phyloP scores from a whole-genome alignment of 1,284 basidiomycete genomes.

The Trichosporon faecale region DNA sequence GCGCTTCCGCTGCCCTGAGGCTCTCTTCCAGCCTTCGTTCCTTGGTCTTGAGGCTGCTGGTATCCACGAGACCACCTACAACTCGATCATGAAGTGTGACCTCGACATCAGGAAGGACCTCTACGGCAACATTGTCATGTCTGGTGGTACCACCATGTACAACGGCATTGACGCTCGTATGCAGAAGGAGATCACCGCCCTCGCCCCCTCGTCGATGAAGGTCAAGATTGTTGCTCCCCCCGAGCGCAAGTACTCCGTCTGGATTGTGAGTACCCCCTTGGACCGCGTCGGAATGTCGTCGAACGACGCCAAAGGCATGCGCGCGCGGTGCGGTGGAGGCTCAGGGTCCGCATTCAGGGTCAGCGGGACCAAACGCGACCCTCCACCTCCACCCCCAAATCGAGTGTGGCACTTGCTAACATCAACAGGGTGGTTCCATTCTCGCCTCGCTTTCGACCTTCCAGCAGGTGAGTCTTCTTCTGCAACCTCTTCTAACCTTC shows the following conservation, averaged over 20 bases:
- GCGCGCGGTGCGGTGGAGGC: background rate
- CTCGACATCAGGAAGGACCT: constrained; percentile 52
- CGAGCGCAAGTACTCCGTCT: constrained; percentile 83
- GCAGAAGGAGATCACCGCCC: constrained; percentile 92
- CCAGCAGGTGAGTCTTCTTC: constrained; percentile 62
- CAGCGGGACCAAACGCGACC: background rate
- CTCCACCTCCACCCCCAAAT: background rate
- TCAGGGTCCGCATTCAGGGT: background rate
- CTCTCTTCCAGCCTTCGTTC: constrained; percentile 94
- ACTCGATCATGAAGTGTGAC: constrained; percentile 72
- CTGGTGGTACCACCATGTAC: constrained; percentile 97
- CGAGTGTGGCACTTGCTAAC: constrained; percentile 4
- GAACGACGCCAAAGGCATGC: background rate
- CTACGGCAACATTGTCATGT: constrained; percentile 67
- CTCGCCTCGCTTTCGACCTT: constrained; percentile 78
- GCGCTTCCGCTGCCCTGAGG: constrained; percentile 95
- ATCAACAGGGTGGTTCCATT: background rate
- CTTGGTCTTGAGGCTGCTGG: constrained; percentile 88
- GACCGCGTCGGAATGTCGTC: background rate
- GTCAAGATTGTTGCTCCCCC: constrained; percentile 67
- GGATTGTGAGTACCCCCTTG: constrained; percentile 82
- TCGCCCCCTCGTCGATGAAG: constrained; percentile 80
- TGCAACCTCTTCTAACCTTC: constrained; percentile 17
- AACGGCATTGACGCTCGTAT: constrained; percentile 94
- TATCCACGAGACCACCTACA: constrained; percentile 95